Base-by-base conservation (phyloP, 345 rosid genomes). In the Eucalyptus marginata region DNA sequence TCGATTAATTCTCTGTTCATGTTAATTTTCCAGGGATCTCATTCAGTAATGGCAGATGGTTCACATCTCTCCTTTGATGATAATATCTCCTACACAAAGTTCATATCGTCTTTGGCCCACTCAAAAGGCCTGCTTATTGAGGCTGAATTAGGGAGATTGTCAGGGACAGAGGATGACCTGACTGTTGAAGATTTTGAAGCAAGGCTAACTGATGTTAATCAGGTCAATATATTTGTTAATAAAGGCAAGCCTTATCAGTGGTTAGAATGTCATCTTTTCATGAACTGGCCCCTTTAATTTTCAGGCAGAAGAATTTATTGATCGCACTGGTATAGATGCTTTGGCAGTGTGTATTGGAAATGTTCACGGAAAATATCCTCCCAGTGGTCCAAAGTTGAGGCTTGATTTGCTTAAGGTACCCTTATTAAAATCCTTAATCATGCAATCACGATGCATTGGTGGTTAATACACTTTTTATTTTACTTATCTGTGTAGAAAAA, bases 321-420 rank as follows among this genome's bases (percentile, higher is more conserved):
- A 92, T 64, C 93, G 93, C 91, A 96, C 98, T 87, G 96, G 96
- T 80, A 95, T 97, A 92, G 98, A 96, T 92, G 97, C 98, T 90
- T 87, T 97, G 93, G 99, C 99, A 16, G 98, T 96, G 87, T 97
- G 99, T 88, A 96, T 97, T n/a, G 99, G 99, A 51, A 97, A 97
- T 92, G 97, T 97, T 81, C 99, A 97, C 90, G 99, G 99, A 88
- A 97, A 97, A 91, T 97, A 97, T 91, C 98, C 98, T 20, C 90
- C 95, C 88, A 94, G 94, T 86, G 99, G 99, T 85, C 99, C 99
- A 85, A 93, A 93, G 90, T 97, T 97, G 90, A 96, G 94, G 91
- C 95, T 96, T 71, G 98, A 96, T 93, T 92, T 97, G 90, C 98
- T 97, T 11, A 91, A 96, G 97, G 99, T 96, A 43, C 1, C 24